These are phyloP conservation scores for Fusarium verrucosum DNA, from an alignment of 2,329 filamentous ascomycete genomes.

Conservation along the genomic window DNA sequence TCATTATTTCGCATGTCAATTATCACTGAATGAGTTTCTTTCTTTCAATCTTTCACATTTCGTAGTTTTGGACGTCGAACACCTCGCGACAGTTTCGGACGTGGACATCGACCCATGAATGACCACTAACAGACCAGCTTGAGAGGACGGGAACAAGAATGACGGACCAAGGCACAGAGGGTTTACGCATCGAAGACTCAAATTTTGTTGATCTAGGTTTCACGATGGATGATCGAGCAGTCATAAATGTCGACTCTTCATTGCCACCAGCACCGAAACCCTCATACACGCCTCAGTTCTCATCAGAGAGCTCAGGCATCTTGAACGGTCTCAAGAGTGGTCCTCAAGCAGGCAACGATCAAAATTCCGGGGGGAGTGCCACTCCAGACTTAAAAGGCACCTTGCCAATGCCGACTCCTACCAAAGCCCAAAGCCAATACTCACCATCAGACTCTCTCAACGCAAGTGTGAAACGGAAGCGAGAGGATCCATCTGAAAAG, in stretches of 20 bases:
- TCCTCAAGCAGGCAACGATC: neutral
- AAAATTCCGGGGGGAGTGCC: neutral
- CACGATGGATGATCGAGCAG: neutral
- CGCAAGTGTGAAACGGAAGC: conserved; percentile 45
- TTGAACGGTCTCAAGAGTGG: conserved; percentile 41
- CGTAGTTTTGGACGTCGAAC: neutral
- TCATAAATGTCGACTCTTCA: neutral
- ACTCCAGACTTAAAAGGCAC: conserved; percentile 14
- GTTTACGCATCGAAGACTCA: neutral
- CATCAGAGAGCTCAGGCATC: conserved; percentile 41
- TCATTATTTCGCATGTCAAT: neutral
- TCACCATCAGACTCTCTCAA: conserved; percentile 9
- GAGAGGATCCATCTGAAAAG: conserved; percentile 20
- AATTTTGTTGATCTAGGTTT: neutral
- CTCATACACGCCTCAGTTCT: conserved; percentile 48
- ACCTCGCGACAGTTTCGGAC: neutral
- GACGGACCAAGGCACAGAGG: conserved; percentile 6
- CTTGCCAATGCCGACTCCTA: conserved; percentile 23
- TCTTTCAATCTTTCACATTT: neutral
- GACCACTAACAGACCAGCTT: conserved; percentile 9
- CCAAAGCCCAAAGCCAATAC: conserved; percentile 5
- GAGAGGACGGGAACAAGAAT: neutral
- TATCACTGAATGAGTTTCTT: neutral
- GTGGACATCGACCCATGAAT: conserved; percentile 1
- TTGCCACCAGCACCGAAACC: neutral